Percentiles rank a stretch among this genome's conserved stretches.
phyloP scores from a whole-genome alignment of 2,329 filamentous ascomycete species.

The Lasiodiplodia gonubiensis region DNA sequence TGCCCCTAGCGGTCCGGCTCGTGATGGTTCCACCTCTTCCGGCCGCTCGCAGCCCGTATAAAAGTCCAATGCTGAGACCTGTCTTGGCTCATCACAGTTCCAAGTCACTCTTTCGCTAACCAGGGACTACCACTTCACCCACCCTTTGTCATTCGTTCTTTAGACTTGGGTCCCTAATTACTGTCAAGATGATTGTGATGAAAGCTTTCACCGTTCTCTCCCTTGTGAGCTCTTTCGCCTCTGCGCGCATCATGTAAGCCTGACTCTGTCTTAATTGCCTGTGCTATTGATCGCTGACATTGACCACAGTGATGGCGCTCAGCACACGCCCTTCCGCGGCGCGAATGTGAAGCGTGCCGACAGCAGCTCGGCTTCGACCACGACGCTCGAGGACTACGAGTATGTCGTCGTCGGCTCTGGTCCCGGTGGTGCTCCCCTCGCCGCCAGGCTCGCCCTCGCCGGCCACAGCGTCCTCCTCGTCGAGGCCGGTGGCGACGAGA shows the following conservation, averaged over 20 bases:
- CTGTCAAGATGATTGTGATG: slow-evolving; percentile 29
- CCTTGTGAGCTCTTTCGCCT: slow-evolving; percentile 29
- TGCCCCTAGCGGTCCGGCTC: slow-evolving; percentile 19
- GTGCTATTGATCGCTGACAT: slow-evolving; percentile 1
- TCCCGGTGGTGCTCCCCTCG: slow-evolving; percentile 64
- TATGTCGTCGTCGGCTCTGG: slow-evolving; percentile 68
- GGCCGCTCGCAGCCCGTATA: slow-evolving; percentile 1
- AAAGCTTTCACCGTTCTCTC: slow-evolving; percentile 30
- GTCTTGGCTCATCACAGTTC: slow-evolving; percentile 22
- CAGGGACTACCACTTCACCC: slow-evolving; percentile 1
- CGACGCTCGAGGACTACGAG: slow-evolving; percentile 53
- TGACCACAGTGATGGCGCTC: slow-evolving; percentile 33
- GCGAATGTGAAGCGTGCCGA: slow-evolving; percentile 34
- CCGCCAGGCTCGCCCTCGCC: slow-evolving; percentile 64
- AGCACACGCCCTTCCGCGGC: slow-evolving; percentile 33
- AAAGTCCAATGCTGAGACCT: slow-evolving; percentile 2
- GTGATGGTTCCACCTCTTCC: slow-evolving; percentile 4
- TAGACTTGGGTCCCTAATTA: slow-evolving; percentile 13
- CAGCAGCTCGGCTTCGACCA: slow-evolving; percentile 29
- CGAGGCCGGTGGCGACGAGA: slow-evolving; percentile 65
- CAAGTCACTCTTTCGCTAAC: slow-evolving; percentile 24
- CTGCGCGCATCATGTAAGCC: slow-evolving; percentile 33
- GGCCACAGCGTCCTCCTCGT: slow-evolving; percentile 67
- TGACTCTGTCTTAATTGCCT: background rate
- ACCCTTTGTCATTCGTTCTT: slow-evolving; percentile 23